Conservation (phyloP, 2,329 filamentous ascomycete genomes). For the Trichophaea hybrida region DNA sequence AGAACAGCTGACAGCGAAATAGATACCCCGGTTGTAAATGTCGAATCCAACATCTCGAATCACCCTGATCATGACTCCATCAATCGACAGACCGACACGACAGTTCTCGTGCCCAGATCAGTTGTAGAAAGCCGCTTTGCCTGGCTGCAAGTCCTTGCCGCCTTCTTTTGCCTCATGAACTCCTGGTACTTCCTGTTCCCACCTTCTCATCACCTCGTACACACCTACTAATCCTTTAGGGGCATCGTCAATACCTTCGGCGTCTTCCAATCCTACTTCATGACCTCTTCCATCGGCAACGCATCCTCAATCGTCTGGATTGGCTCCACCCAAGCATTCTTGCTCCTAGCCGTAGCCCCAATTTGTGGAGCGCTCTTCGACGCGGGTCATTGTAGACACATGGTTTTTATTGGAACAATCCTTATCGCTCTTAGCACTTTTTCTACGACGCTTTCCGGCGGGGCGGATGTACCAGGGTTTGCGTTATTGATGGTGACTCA, state of each 20-base stretch:
- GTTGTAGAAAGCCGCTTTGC: too few relatives aligned
- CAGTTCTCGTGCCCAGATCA: too few relatives aligned
- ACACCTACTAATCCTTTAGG: not conserved
- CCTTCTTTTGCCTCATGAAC: conserved; percentile 30
- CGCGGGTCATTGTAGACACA: conserved; percentile 36
- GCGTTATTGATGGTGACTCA: conserved; percentile 33
- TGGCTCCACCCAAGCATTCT: conserved; percentile 39
- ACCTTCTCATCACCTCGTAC: not conserved
- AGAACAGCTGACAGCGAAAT: too few relatives aligned
- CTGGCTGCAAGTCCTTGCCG: conserved; percentile 34
- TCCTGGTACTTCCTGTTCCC: conserved; percentile 27
- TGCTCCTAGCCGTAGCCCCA: conserved; percentile 38
- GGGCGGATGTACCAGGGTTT: conserved; percentile 30
- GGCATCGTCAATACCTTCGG: conserved; percentile 44
- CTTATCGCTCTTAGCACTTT: conserved; percentile 38
- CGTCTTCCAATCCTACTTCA: conserved; percentile 43
- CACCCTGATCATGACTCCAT: too few relatives aligned
- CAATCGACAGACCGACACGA: too few relatives aligned
- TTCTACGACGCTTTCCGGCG: conserved; percentile 35
- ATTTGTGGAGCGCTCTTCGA: conserved; percentile 39
- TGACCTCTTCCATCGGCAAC: conserved; percentile 27
- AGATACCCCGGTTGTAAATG: too few relatives aligned
- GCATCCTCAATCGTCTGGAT: conserved; percentile 35
- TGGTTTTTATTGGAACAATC: conserved; percentile 33
- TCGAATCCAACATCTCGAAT: too few relatives aligned